Evolutionary conservation across 352 stramenopile species (phyloP), one percentile per base, ranked within the genome.

Genomic region (Globisporangium cylindrosporum): DNA sequence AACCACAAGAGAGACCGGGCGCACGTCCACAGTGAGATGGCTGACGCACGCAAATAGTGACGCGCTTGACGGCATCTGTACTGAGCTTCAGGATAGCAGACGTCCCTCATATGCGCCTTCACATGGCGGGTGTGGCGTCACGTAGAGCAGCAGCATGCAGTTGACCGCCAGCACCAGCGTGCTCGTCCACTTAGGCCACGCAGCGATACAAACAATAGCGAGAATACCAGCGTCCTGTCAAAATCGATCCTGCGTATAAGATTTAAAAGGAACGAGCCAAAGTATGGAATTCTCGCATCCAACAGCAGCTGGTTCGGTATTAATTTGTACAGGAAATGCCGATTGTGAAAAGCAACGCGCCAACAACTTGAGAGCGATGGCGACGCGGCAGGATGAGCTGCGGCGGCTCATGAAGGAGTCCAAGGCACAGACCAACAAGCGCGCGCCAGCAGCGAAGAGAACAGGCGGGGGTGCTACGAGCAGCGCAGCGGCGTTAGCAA

Each of bases 321-420:
- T 3, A 32, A 32, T 32, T 32, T 32, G 27, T 32, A 32, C 27
- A 32, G 27, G 27, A 32, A 32, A 32, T 32, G 27, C 3, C 27
- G 27, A 32, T 32, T 32, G 27, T 32, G 27, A 43, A 43, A 43
- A 43, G 36, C 12, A 46, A 46, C 12, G 36, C 36, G 1, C 9
- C 8, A 43, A n/a, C 4, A 43, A n/a, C 4, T 49, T 49, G 41
- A n/a, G 41, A 49, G 38, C 38, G 15, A 77, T 68, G 59, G 63
- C 27, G 43, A 71, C 51, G 20, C 32, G 63, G 15, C 70, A 78
- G 55, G 73, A 80, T 32, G 75, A 81, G 75, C 71, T 76, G 43
- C 75, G 73, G 57, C 64, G 65, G 61, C 24, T 78, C n/a, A 82
- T 82, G 73, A 82, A 80, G 68, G 71, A 76, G 62, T 69, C 70